Base-by-base conservation (phyloP, 345 rosid species). In the Gossypium ekmanianum region DNA sequence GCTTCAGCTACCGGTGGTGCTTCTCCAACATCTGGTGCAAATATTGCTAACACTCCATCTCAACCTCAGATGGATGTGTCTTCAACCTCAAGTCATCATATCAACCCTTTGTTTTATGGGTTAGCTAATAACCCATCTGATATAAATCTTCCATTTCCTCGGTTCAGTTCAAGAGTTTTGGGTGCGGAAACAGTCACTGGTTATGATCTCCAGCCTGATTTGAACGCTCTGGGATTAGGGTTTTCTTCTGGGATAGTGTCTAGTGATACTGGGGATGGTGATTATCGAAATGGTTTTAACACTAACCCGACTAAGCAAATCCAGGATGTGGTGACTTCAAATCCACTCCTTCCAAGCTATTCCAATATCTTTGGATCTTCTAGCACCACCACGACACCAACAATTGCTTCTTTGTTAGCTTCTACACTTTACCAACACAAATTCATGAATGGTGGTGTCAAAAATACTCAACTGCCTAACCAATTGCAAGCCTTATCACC, bases 101-200 rank as follows among this genome's bases (percentile, higher is more conserved):
- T 79, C 58, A 83, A 82, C 80, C 90, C 91, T 47, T 84, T 92
- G 87, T 78, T 92, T 79, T 90, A 86, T 74, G 90, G 92, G 56
- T 74, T 86, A 75, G 76, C 84, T 68, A 78, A 82, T 68, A 85
- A 84, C 82, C 73, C 82, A 69, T 80, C 88, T 20, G 87, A 80
- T 50, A 79, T 82, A 48, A 83, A 79, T 74, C 85, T 91, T 72
- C 79, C 85, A 54, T 86, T 78, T 72, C 75, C 89, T 52, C 84
- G 88, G 81, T 84, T 84, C 67, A 79, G 76, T 80, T 74, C 85
- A 47, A 72, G 83, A 67, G 84, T 84, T 75, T 80, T 81, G n/a
- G 69, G 62, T 47, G 61, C 48, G 66, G 79, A 77, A 70, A 52
- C 81, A 65, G 74, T 83, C 68, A 77, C 87, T 74, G 85, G 87